Base-by-base conservation (phyloP, 257 asterid species). In the Phtheirospermum japonicum region DNA sequence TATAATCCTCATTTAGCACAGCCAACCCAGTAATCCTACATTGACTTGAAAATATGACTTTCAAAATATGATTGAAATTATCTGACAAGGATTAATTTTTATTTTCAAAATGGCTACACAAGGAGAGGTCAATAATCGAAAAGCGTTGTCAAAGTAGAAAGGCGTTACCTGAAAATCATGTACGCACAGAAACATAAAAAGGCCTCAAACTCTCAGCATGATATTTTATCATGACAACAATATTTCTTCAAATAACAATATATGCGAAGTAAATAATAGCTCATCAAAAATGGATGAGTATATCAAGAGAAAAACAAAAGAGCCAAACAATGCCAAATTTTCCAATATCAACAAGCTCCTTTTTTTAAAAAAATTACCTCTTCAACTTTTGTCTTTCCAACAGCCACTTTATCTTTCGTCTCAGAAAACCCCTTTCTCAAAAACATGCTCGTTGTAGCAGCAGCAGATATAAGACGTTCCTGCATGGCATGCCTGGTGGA, bases 401-500 rank as follows among this genome's bases (percentile, higher is more conserved):
- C 87, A 23, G 64, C 74, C 69, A 91, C 91, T 80, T 88, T 88
- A 58, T 91, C 98, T 75, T 91, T 91, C 3, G 98, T 91, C 84
- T 76, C 98, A 0, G 95, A 78, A 51, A 88, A 70, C 8, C 98
- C 98, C 77, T 61, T 90, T 83, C 98, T 82, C 63, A 90, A 63
- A 62, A 90, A 74, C 86, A 85, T 51, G 81, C 95, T 76, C 13
- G 96, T 90, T 10, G 95, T 78, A 69, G 98, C 98, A 67, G 95
- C 98, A 14, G 89, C 95, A 37, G 96, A 71, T 30, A 88, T 76
- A 72, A 90, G 74, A 60, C 78, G 85, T 71, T 88, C 95, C 72
- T 85, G 95, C 95, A 88, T 80, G 30, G 91, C 95, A 49, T 88
- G 91, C 65, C 89, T 80, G 4, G 96, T 85, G 23, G 97, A 80